These are phyloP conservation scores for Sanghuangporus baumii DNA, from an alignment of 1,284 basidiomycete genomes.

Conservation along the genomic window DNA sequence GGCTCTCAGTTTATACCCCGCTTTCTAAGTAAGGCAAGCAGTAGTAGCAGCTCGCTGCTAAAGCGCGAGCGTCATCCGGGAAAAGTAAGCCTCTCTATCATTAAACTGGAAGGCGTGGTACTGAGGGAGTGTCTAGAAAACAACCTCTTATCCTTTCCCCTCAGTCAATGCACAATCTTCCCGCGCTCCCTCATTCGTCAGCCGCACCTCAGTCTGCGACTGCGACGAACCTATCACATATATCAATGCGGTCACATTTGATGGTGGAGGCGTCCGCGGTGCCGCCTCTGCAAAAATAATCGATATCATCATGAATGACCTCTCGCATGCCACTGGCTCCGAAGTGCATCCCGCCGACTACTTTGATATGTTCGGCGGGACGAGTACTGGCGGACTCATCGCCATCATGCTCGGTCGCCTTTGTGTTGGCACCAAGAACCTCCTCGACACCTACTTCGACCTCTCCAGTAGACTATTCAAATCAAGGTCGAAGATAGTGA, in stretches of 20 bases:
- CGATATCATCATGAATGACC: background rate
- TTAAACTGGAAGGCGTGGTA: too few relatives aligned
- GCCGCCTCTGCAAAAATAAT: too few relatives aligned
- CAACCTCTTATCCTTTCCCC: background rate
- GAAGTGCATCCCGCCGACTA: background rate
- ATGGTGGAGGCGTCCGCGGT: too few relatives aligned
- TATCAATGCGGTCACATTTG: too few relatives aligned
- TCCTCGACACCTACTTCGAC: background rate
- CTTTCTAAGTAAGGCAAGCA: too few relatives aligned
- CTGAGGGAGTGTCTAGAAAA: too few relatives aligned
- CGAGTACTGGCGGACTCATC: slow-evolving; percentile 18
- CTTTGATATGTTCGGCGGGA: slow-evolving; percentile 16
- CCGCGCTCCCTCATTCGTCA: background rate
- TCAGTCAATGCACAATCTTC: background rate
- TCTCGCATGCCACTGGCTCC: background rate
- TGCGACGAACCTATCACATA: too few relatives aligned
- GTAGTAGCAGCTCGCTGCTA: too few relatives aligned
- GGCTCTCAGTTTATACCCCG: too few relatives aligned
- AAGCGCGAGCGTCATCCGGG: too few relatives aligned
- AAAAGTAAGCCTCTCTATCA: too few relatives aligned
- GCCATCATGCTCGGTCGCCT: slow-evolving; percentile 18
- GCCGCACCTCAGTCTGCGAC: background rate
- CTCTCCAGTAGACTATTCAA: background rate
- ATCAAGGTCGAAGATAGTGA: background rate
- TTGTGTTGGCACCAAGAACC: background rate